Base-by-base conservation (phyloP, 768 basidiomycete species). In the Rhodotorula graminis region DNA sequence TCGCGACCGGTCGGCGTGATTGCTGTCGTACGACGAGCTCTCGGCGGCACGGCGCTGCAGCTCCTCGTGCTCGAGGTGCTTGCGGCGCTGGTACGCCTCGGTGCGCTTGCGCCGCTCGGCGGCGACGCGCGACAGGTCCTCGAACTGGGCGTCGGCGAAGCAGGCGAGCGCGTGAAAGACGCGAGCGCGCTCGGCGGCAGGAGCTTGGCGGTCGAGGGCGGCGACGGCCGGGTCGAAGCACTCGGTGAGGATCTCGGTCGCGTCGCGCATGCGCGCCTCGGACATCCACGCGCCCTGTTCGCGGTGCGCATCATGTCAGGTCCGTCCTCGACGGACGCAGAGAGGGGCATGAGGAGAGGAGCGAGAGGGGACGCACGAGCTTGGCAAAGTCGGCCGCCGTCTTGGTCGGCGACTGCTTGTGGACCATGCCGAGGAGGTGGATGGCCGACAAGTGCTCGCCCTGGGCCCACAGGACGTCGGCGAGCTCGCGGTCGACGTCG, bases 101-200 rank as follows among this genome's bases (percentile, higher is more conserved):
- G 87, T 86, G 56, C 90, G 84, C 21, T 89, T 78, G 0, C 85
- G 85, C 29, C 53, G 37, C 56, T 66, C 75, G 72, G 92, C 91
- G 0, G 89, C 86, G 0, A 90, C 89, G 72, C 87, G 85, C 27
- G 85, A 80, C 49, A 90, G 86, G 3, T 86, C 83, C 71, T 89
- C 86, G 78, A 91, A 93, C 77, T 98, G 94, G 21, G 85, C 84
- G 77, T 98, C 93, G 0, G 94, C 91, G 78, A 98, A 98, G 37
- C 85, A 84, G 1, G 95, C 96, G 79, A 87, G 97, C 76, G 90
- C 86, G 71, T 89, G 87, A 79, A 86, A 92, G 46, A 94, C 85
- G 18, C 83, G 84, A 6, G 68, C 71, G 37, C 68, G 71, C 9
- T 56, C 58, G 7, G 70, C 31, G 21, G 69, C 62, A 21, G 74